These are phyloP conservation scores for Turritis glabra DNA, from an alignment of 345 rosid species.

Conservation along the genomic window DNA sequence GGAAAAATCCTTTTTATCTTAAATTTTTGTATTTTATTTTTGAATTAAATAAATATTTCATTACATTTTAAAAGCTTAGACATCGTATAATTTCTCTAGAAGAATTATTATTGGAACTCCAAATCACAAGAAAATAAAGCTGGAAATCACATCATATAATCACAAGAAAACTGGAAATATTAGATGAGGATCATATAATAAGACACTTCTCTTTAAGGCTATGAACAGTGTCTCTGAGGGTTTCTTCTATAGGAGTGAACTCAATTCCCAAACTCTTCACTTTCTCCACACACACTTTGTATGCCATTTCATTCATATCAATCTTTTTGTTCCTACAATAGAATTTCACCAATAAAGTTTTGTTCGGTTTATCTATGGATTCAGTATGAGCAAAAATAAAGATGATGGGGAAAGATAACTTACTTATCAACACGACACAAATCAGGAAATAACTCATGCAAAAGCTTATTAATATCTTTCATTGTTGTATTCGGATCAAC, in stretches of 20 bases:
- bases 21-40: no score
- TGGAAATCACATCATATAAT: background rate
- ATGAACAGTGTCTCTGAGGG: background rate
- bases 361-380: background rate
- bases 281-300: constrained; percentile 7
- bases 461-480: background rate
- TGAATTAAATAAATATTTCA: no score
- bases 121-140: no score
- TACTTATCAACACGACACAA: background rate
- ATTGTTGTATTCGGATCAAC: background rate
- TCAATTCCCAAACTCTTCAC: constrained; percentile 16
- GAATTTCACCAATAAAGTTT: background rate
- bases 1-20: no score
- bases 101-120: background rate
- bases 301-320: background rate
- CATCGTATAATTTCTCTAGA: no score
- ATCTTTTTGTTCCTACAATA: background rate
- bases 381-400: background rate
- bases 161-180: background rate
- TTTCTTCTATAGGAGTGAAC: background rate
- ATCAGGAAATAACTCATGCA: background rate
- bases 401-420: background rate
- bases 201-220: background rate
- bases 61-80: no score
- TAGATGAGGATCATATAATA: background rate